Base-by-base conservation (phyloP, 495 filamentous ascomycete genomes). In the Trichoderma asperelloides region DNA sequence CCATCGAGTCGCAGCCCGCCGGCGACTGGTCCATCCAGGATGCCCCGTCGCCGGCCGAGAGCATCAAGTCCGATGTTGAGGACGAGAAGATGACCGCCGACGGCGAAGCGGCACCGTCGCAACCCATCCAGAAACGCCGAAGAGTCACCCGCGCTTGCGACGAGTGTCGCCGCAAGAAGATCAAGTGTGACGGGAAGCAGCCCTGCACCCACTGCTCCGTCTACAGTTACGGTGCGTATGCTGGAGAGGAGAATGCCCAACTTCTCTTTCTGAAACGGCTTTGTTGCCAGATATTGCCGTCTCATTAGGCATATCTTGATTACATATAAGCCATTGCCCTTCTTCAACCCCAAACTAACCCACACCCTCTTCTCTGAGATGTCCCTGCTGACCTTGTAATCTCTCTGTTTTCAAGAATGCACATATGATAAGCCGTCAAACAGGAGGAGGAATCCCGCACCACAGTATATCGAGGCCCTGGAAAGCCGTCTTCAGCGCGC, bases 371-470 rank as follows among this genome's bases (percentile, higher is more conserved):
- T 43, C 47, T 3, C 21, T 18, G 16, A 21, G 18, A 51, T 25
- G 18, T n/a, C 25, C 33, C n/a, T 51, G 64, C 39, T 64, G 16
- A 64, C 28, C 30, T 45, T 67, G 60, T 66, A 16, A 8, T 51
- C 79, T 84, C 70, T 83, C 73, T 12, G 51, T 39, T 30, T 63
- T 62, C 21, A 73, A 98, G 95, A 98, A 68, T 98, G 95, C 76
- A 96, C 95, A 5, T 98, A 97, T 78, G 96, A 98, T 71, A 96
- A 98, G 71, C 95, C 95, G 18, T 98, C 95, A 40, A 97, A 97
- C 74, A 87, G 95, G 65, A 85, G 94, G 71, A 90, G 95, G 72
- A 98, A 97, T 73, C 94, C 95, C 41, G 89, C 92, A 39, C 95
- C 95, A 45, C 92, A 96, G 74, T 96, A 97, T 76, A 90, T 97